Percentiles rank a stretch among this genome's conserved stretches.
These are phyloP conservation scores for Candida dajiaensis DNA, from an alignment of 805 yeast species.

Conservation along the genomic window DNA sequence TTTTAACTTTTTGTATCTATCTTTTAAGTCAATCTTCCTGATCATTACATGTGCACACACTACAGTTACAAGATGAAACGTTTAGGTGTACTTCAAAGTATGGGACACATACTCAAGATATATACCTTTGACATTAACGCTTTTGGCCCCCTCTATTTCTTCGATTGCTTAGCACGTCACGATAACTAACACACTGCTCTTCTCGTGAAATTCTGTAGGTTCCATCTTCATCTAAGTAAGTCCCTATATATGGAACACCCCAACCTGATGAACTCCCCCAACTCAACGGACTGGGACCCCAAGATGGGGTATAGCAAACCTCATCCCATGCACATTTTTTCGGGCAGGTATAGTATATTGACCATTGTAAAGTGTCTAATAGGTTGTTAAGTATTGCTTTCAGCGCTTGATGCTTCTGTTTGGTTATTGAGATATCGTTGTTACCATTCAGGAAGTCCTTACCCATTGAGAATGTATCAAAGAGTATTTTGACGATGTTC, in stretches of 20 bases:
- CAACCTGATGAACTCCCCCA: neutral
- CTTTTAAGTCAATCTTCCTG: too few species aligned
- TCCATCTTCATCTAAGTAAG: conserved; percentile 18
- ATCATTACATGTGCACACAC: too few species aligned
- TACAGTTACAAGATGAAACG: too few species aligned
- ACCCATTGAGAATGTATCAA: conserved; percentile 2
- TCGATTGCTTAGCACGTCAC: neutral
- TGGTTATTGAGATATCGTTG: neutral
- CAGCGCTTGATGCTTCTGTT: neutral
- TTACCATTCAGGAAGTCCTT: neutral
- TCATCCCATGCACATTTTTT: conserved; percentile 39
- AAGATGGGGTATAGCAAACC: conserved; percentile 51
- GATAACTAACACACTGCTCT: conserved; percentile 15
- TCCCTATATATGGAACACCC: conserved; percentile 17
- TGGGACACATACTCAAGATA: too few species aligned
- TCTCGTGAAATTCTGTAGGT: conserved; percentile 18
- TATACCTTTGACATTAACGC: too few species aligned
- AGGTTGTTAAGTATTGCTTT: neutral
- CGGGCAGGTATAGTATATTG: conserved; percentile 1
- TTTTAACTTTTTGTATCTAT: too few species aligned
- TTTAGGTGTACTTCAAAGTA: too few species aligned
- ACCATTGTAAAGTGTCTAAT: conserved; percentile 1
- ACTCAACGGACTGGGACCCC: conserved; percentile 52
- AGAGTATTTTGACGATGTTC: neutral
- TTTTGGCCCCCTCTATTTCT: neutral